Evolutionary conservation across 1,139 yeast species (phyloP).

Genomic region (Hyphopichia khmerensis): DNA sequence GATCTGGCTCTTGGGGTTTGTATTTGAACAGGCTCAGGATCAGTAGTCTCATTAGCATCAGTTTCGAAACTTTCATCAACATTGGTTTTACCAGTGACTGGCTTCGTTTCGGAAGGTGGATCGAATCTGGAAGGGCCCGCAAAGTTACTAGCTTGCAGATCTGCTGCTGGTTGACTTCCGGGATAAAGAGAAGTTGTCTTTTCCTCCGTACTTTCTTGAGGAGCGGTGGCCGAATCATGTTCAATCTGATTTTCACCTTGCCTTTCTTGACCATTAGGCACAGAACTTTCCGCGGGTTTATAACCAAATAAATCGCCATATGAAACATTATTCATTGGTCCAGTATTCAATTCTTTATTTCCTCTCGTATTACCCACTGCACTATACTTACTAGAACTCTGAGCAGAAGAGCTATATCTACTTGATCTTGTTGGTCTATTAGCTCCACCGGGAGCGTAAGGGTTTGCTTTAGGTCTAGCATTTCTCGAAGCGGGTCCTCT

Average conservation of each 20-base stretch:
- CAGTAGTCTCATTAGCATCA: neutral
- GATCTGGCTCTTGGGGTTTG: conserved; percentile 16
- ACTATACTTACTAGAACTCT: neutral
- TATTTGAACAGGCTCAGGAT: neutral
- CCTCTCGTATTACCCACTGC: neutral
- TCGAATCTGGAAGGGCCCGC: conserved; percentile 1
- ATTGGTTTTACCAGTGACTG: conserved; percentile 6
- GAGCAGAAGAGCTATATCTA: conserved; percentile 26
- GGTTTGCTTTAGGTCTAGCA: conserved; percentile 23
- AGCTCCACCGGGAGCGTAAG: conserved; percentile 39
- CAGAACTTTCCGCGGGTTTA: no score
- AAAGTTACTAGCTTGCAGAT: conserved; percentile 3
- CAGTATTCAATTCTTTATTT: conserved; percentile 1
- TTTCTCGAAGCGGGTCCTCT: conserved; percentile 5
- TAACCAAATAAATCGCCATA: conserved; percentile 39
- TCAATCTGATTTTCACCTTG: no score
- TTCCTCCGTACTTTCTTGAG: neutral
- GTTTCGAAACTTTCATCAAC: conserved; percentile 8
- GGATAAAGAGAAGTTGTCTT: neutral
- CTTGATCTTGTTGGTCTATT: conserved; percentile 16
- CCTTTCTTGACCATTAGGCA: no score
- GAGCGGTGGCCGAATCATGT: no score
- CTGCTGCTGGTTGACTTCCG: neutral
- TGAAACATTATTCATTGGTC: conserved; percentile 4
- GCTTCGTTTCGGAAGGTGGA: neutral